These are phyloP conservation scores for Candida suzukii DNA, from an alignment of 805 yeast genomes.

Conservation along the genomic window DNA sequence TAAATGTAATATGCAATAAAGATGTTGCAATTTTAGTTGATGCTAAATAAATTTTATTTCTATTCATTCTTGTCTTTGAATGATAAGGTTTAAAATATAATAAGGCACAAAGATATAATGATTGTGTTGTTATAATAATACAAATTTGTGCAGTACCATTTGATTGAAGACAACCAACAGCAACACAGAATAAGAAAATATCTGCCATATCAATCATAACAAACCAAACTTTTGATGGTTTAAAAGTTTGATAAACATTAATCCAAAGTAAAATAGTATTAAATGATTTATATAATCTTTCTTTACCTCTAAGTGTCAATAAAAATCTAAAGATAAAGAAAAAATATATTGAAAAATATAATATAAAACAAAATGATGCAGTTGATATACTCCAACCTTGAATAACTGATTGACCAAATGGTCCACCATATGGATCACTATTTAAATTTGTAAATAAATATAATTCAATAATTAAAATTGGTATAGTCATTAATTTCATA, in stretches of 20 bases:
- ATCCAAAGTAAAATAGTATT: slow-evolving; percentile 41
- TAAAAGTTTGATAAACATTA: slow-evolving; percentile 33
- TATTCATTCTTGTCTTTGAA: slow-evolving; percentile 24
- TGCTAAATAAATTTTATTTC: slow-evolving; percentile 27
- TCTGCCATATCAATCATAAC: slow-evolving; percentile 29
- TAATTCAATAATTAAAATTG: slow-evolving; percentile 34
- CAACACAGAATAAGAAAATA: slow-evolving; percentile 28
- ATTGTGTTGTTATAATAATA: slow-evolving; percentile 29
- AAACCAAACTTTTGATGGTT: slow-evolving; percentile 34
- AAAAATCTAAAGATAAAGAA: slow-evolving; percentile 28
- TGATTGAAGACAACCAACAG: slow-evolving; percentile 37
- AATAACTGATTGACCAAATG: slow-evolving; percentile 3
- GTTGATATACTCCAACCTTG: slow-evolving; percentile 21
- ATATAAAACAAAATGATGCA: slow-evolving; percentile 26
- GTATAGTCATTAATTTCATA: slow-evolving; percentile 31
- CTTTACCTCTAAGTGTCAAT: slow-evolving; percentile 10
- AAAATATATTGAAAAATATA: slow-evolving; percentile 27
- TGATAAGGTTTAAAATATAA: slow-evolving; percentile 24
- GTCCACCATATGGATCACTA: slow-evolving; percentile 14
- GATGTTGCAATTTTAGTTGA: slow-evolving; percentile 33
- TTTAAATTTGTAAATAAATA: slow-evolving; percentile 12
- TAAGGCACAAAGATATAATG: slow-evolving; percentile 19
- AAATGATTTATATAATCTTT: slow-evolving; percentile 39
- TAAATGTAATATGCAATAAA: slow-evolving; percentile 35
- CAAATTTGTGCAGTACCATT: slow-evolving; percentile 39